Evolutionary conservation across 441 rosid species (phyloP).

Genomic region (Metrosideros polymorpha): DNA sequence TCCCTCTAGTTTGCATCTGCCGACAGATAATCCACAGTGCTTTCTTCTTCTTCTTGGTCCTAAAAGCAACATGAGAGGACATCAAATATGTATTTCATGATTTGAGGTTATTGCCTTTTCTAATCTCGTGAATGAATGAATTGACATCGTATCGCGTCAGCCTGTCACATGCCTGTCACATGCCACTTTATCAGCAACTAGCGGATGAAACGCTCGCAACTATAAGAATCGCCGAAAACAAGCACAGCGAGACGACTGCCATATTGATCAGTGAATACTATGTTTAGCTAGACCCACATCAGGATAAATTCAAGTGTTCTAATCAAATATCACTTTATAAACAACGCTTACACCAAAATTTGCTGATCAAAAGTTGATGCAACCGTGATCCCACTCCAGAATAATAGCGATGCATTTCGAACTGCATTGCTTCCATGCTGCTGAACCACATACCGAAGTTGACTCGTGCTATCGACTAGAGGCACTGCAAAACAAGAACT

Average conservation of each 20-base stretch:
- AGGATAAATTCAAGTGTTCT: neutral
- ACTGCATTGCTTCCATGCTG: neutral
- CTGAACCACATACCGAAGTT: neutral
- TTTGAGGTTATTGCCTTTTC: neutral
- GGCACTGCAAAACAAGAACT: neutral
- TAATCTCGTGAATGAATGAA: neutral
- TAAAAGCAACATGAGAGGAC: neutral
- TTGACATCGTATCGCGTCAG: neutral
- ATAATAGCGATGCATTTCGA: neutral
- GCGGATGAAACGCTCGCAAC: neutral
- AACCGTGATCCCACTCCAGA: neutral
- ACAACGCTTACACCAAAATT: neutral
- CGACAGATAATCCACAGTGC: neutral
- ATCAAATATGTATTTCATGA: neutral
- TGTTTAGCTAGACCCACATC: neutral
- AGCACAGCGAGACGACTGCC: neutral
- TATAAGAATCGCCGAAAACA: neutral
- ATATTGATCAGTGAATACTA: neutral
- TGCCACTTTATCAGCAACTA: neutral
- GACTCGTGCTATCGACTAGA: neutral
- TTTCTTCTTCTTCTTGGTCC: neutral
- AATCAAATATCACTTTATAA: neutral
- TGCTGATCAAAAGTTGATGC: neutral
- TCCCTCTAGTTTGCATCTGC: neutral
- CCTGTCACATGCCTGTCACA: neutral